These are phyloP conservation scores for Citrullus colocynthis DNA, from an alignment of 306 rosid genomes.

Conservation along the genomic window DNA sequence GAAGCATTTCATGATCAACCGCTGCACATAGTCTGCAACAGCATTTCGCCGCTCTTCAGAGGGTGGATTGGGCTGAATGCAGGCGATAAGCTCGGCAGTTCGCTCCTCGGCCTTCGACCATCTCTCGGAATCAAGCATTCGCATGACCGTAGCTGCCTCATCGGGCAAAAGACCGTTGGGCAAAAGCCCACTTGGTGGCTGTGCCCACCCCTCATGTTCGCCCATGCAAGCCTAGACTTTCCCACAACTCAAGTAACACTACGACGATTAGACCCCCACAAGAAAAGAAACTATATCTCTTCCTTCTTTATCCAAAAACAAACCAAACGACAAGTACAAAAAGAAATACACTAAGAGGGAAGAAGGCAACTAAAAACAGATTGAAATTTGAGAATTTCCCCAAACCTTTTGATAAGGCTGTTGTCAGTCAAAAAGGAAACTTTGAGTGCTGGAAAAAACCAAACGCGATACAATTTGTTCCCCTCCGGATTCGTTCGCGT, in stretches of 20 bases:
- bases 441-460: slow-evolving; percentile 10
- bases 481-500: not conserved
- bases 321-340: slow-evolving; percentile 2
- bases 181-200: slow-evolving; percentile 79
- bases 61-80: slow-evolving; percentile 90
- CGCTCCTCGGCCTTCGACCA: slow-evolving; percentile 86
- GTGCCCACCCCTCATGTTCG: slow-evolving; percentile 78
- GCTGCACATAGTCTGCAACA: slow-evolving; percentile 72
- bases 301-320: slow-evolving; percentile 7
- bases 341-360: not conserved
- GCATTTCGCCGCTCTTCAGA: slow-evolving; percentile 78
- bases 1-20: slow-evolving; percentile 65
- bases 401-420: not conserved
- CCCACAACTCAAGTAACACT: slow-evolving; percentile 14
- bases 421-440: slow-evolving; percentile 11
- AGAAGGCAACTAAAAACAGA: not conserved
- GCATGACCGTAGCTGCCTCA: slow-evolving; percentile 74
- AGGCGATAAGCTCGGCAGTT: slow-evolving; percentile 73
- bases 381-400: not conserved
- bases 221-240: slow-evolving; percentile 72
- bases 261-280: not conserved
- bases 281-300: slow-evolving; percentile 11
- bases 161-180: slow-evolving; percentile 83
- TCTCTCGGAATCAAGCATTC: slow-evolving; percentile 56
- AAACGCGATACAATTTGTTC: slow-evolving; percentile 10